phyloP scores from a whole-genome alignment of 768 basidiomycete genomes.

The Xerocomellus amylosporus region DNA sequence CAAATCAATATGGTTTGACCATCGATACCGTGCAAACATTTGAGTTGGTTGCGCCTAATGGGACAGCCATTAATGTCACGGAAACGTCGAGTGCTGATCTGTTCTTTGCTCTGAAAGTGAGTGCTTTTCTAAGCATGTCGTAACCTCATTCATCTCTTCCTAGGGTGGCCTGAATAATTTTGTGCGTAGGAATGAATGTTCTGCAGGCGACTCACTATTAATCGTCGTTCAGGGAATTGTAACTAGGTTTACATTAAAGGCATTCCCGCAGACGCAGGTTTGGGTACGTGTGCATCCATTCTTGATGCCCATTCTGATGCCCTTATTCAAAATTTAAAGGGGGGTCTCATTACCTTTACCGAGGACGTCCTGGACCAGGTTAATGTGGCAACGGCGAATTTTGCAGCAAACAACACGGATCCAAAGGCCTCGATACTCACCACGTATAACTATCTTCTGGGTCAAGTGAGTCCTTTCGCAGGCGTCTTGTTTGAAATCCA shows the following conservation, averaged over 20 bases:
- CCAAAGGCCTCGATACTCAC: constrained; percentile 38
- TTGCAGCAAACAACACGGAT: constrained; percentile 17
- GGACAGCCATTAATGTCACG: constrained; percentile 39
- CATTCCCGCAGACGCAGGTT: constrained; percentile 53
- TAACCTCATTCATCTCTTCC: not conserved
- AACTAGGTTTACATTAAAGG: constrained; percentile 53
- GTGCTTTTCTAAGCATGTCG: not conserved
- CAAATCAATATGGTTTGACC: constrained; percentile 60
- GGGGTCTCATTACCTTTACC: constrained; percentile 43
- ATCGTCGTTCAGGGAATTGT: constrained; percentile 47
- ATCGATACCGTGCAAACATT: constrained; percentile 52
- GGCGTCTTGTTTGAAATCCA: not conserved
- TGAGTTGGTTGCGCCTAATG: constrained; percentile 51
- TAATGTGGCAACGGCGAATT: constrained; percentile 20
- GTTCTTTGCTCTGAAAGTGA: constrained; percentile 46
- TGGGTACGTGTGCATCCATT: constrained; percentile 46
- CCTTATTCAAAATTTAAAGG: constrained; percentile 32
- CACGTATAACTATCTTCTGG: constrained; percentile 35
- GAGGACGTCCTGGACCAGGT: constrained; percentile 7
- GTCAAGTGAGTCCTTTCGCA: not conserved
- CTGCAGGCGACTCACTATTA: not conserved
- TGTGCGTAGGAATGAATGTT: constrained; percentile 24
- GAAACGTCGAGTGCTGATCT: constrained; percentile 36
- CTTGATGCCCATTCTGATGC: not conserved
- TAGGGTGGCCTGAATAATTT: constrained; percentile 68